A percentile compares a stretch with the other conserved stretches of the same genome.
phyloP scores from a whole-genome alignment of 257 asterid species.

The Prunella vulgaris region DNA sequence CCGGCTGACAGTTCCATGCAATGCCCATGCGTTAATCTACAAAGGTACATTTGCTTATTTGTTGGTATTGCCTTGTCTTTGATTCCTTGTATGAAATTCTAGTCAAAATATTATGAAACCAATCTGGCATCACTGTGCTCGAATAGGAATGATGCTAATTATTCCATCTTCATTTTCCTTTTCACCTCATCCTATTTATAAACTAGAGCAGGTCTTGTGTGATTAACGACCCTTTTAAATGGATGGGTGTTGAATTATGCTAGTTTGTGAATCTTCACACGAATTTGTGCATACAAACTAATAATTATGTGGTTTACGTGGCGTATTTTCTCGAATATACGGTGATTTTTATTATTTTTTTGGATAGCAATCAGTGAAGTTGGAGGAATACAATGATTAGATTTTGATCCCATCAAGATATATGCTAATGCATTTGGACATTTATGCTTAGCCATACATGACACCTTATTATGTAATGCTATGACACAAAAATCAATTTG shows the following conservation, averaged over 20 bases:
- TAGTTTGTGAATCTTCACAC: no score
- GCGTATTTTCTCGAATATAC: neutral
- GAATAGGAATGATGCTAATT: neutral
- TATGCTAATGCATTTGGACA: constrained; percentile 26
- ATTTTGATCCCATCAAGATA: constrained; percentile 19
- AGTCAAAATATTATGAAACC: neutral
- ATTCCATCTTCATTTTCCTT: neutral
- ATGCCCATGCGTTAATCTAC: constrained; percentile 29
- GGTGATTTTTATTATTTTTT: no score
- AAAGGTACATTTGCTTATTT: constrained; percentile 28
- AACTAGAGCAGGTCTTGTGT: no score
- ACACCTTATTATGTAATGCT: constrained; percentile 9
- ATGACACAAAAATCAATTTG: constrained; percentile 27
- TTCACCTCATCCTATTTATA: neutral
- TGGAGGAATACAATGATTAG: constrained; percentile 4
- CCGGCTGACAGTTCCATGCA: constrained; percentile 21
- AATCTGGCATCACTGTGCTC: neutral
- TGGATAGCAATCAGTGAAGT: neutral
- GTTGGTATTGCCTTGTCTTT: constrained; percentile 28
- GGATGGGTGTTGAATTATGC: no score
- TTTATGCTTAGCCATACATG: constrained; percentile 29
- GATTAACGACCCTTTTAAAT: no score
- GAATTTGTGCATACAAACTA: neutral
- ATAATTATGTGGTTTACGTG: neutral
- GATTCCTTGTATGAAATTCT: constrained; percentile 15